phyloP scores from a whole-genome alignment of 2,329 filamentous ascomycete species.

The Neofusicoccum sp. region DNA sequence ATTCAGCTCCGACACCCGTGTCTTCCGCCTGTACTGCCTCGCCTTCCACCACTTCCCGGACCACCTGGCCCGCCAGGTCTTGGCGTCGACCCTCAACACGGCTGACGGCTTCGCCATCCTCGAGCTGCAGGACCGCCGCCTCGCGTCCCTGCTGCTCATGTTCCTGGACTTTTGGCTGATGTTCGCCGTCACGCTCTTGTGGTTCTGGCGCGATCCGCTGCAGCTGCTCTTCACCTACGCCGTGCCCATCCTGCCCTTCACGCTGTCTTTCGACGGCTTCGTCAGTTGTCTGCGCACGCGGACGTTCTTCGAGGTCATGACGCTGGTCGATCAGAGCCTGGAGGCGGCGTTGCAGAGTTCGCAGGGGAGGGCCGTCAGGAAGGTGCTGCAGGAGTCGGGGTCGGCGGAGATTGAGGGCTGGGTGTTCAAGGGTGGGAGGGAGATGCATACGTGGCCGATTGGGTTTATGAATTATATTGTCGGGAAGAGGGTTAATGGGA shows the following conservation, averaged over 20 bases:
- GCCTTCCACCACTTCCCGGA: conserved; percentile 78
- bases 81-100: conserved; percentile 64
- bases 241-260: conserved; percentile 62
- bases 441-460: conserved; percentile 48
- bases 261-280: conserved; percentile 67
- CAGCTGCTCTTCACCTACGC: conserved; percentile 66
- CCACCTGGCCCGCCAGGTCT: conserved; percentile 56
- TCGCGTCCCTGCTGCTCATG: conserved; percentile 32
- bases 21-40: conserved; percentile 70
- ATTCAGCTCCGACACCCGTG: conserved; percentile 19
- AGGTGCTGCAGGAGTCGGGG: conserved; percentile 37
- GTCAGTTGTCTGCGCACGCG: conserved; percentile 67
- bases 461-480: conserved; percentile 50
- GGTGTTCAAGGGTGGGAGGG: conserved; percentile 40
- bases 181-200: conserved; percentile 54
- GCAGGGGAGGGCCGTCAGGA: conserved; percentile 6
- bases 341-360: conserved; percentile 45
- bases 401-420: conserved; percentile 33
- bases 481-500: conserved; percentile 24
- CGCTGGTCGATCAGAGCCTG: conserved; percentile 48
- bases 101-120: conserved; percentile 69
- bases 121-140: conserved; percentile 65
- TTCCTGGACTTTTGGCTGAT: conserved; percentile 43
- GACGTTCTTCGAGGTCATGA: conserved; percentile 63
- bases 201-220: conserved; percentile 52